Evolutionary conservation across 78 protist species (phyloP).

Genomic region (Dictyostelium capitatum): DNA sequence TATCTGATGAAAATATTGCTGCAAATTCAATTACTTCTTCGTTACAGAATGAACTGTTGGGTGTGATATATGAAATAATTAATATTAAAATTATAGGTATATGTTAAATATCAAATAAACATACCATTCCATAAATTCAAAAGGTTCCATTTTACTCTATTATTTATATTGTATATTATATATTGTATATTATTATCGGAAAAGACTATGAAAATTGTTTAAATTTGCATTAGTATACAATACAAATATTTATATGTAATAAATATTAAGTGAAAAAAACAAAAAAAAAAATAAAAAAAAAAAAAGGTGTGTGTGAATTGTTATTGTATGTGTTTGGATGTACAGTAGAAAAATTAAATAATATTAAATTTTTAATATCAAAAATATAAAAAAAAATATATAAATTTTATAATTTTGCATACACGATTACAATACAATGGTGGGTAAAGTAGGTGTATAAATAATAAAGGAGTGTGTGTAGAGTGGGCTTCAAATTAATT

Average conservation of each 20-base stretch:
- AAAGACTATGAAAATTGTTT: background rate
- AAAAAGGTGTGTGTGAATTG: background rate
- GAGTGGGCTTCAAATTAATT: too few species aligned
- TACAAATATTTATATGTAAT: background rate
- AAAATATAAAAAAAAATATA: too few species aligned
- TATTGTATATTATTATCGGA: background rate
- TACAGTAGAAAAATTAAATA: too few species aligned
- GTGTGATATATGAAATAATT: background rate
- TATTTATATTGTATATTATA: background rate
- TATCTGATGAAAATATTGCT: slow-evolving; percentile 2
- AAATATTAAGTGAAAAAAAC: background rate
- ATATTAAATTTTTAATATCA: too few species aligned
- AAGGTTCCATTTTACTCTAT: background rate
- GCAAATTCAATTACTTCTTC: slow-evolving; percentile 20
- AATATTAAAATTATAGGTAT: background rate
- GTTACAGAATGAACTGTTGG: background rate
- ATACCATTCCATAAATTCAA: slow-evolving; percentile 21
- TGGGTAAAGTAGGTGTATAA: too few species aligned
- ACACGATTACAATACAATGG: too few species aligned
- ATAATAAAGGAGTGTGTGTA: too few species aligned
- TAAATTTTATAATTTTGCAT: too few species aligned
- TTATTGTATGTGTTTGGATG: background rate
- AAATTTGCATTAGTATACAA: background rate
- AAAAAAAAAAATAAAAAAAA: background rate
- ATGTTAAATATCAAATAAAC: background rate